Evolutionary conservation across 306 rosid genomes (phyloP).

Genomic region (Quercus berberidifolia): DNA sequence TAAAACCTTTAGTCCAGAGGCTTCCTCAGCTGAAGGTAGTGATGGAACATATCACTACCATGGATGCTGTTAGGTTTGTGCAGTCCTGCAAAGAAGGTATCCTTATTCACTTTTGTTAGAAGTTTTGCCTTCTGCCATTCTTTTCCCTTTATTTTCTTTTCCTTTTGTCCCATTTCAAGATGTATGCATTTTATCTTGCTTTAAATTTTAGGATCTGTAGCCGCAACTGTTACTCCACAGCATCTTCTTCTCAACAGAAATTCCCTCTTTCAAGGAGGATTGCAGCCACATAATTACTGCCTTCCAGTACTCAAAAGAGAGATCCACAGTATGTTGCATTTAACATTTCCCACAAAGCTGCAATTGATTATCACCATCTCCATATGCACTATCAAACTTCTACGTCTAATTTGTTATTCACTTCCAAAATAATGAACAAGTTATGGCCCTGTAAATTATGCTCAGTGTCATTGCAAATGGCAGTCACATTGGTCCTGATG

Average conservation of each 20-base stretch:
- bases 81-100: constrained; percentile 70
- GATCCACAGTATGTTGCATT: constrained; percentile 59
- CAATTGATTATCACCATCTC: constrained; percentile 5
- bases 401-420: not conserved
- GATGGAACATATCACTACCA: constrained; percentile 93
- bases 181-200: constrained; percentile 7
- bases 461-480: not conserved
- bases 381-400: not conserved
- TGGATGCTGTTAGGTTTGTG: constrained; percentile 76
- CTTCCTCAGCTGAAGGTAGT: constrained; percentile 84
- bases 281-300: constrained; percentile 92
- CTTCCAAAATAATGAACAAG: not conserved
- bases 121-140: not conserved
- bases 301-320: constrained; percentile 82
- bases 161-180: not conserved
- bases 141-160: not conserved
- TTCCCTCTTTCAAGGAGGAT: constrained; percentile 87
- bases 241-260: constrained; percentile 85
- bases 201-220: constrained; percentile 53
- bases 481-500: not conserved
- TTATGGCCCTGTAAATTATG: not conserved
- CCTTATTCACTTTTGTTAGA: constrained; percentile 14
- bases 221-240: constrained; percentile 90
- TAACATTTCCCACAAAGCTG: not conserved
- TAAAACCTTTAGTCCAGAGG: constrained; percentile 63